Evolutionary conservation across 306 rosid species (phyloP), one percentile per base, ranked within the genome.

Genomic region (Quillaja saponaria): DNA sequence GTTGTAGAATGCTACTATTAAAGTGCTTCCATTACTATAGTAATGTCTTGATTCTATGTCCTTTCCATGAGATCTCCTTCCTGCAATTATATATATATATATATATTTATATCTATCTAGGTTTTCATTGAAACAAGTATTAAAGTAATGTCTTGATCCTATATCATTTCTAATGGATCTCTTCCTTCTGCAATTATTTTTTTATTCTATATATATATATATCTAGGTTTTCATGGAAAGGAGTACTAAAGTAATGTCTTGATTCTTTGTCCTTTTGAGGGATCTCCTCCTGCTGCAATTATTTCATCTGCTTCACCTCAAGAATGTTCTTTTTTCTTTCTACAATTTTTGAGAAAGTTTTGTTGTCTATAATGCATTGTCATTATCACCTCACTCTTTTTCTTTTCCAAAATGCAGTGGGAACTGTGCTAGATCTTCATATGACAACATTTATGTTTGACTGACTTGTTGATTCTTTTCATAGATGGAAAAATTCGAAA

Each of bases 401-500:
- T 53, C 7, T 31, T 28, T 0, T 28, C 5, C 8, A 13, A 13
- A 8, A 33, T 1, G 31, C 31, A 1, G 31, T 1, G 4, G 31
- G 31, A 25, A 25, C 31, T 25, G 3, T 25, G 4, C 4, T 25
- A 25, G 31, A 25, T 25, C 4, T 25, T 25, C 31, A 25, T 25
- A 25, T 25, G 31, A 4, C 31, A 2, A 25, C 3, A 25, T 25
- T 25, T 4, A 12, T n/a, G n/a, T 2, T 12, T 39, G 13, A 12
- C 44, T 39, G 44, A 39, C 44, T 2, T 2, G 2, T 8, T 68
- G 56, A 44, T 68, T 53, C 49, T 56, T 71, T 73, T 53, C 48
- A 59, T 81, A 94, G 99, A 90, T 94, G 90, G 96, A 89, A 78
- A 94, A 85, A 83, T 90, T 81, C 80, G 99, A 94, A 81, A 83